phyloP scores from a whole-genome alignment of 495 filamentous ascomycete genomes.

The Monascus purpureus region DNA sequence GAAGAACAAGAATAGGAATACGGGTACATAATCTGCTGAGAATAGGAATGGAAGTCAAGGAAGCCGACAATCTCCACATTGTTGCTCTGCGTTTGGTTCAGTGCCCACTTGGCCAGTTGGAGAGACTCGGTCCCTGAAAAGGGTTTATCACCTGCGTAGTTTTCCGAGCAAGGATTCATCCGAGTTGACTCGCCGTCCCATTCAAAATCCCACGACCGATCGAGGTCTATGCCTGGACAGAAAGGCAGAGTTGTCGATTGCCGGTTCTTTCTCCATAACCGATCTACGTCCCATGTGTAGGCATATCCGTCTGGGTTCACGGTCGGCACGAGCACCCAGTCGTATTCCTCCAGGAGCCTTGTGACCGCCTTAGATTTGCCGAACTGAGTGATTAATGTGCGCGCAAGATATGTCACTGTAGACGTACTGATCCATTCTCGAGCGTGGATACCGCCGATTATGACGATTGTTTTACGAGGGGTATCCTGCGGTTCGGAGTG shows the following conservation, averaged over 20 bases:
- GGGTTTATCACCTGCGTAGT: slow-evolving; percentile 67
- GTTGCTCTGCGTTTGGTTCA: slow-evolving; percentile 62
- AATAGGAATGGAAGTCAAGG: slow-evolving; percentile 89
- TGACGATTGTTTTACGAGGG: slow-evolving; percentile 62
- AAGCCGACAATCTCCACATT: slow-evolving; percentile 64
- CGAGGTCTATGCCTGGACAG: slow-evolving; percentile 80
- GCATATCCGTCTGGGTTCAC: slow-evolving; percentile 90
- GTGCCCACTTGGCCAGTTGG: slow-evolving; percentile 67
- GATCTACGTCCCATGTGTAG: slow-evolving; percentile 84
- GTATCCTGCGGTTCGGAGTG: slow-evolving; percentile 20
- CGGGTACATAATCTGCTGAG: slow-evolving; percentile 87
- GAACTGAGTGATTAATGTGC: slow-evolving; percentile 73
- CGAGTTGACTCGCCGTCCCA: slow-evolving; percentile 60
- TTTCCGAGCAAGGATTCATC: slow-evolving; percentile 83
- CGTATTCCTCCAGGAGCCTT: slow-evolving; percentile 63
- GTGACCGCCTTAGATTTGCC: slow-evolving; percentile 53
- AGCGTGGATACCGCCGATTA: slow-evolving; percentile 77
- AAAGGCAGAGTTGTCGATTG: slow-evolving; percentile 70
- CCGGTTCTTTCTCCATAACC: slow-evolving; percentile 91
- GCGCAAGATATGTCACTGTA: slow-evolving; percentile 82
- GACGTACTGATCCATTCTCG: slow-evolving; percentile 93
- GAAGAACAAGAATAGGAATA: slow-evolving; percentile 73
- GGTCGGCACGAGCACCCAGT: slow-evolving; percentile 80
- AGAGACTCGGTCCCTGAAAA: slow-evolving; percentile 76
- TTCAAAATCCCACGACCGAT: slow-evolving; percentile 69